Evolutionary conservation across 2,329 filamentous ascomycete species (phyloP).

Genomic region (Aspergillus hiratsukae): DNA sequence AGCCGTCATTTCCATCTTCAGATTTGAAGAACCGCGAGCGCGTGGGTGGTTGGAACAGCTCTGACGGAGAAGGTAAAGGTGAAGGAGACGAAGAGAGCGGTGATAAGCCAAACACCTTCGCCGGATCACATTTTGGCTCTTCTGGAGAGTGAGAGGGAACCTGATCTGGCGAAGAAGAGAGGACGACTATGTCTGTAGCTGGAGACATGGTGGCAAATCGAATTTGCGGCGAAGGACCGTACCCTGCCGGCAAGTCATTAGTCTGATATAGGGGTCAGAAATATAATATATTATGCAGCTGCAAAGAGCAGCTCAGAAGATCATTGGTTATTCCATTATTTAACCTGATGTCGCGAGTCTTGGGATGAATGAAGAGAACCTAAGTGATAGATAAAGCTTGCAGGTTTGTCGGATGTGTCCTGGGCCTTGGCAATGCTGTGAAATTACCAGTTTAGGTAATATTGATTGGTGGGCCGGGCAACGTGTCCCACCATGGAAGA

Average conservation of each 20-base stretch:
- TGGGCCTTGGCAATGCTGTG: constrained; percentile 37
- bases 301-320: neutral
- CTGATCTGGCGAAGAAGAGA: constrained; percentile 40
- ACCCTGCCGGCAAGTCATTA: neutral
- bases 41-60: constrained; percentile 19
- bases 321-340: neutral
- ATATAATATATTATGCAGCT: neutral
- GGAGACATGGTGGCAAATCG: constrained; percentile 33
- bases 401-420: constrained; percentile 19
- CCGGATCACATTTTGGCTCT: constrained; percentile 16
- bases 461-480: constrained; percentile 27
- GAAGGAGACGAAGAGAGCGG: constrained; percentile 22
- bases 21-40: constrained; percentile 25
- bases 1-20: constrained; percentile 3
- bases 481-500: constrained; percentile 17
- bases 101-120: constrained; percentile 12
- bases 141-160: constrained; percentile 28
- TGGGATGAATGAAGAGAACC: neutral
- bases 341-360: neutral
- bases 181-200: constrained; percentile 33
- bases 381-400: neutral
- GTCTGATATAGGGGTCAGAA: neutral
- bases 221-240: neutral
- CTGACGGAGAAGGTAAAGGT: constrained; percentile 23
- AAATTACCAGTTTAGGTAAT: constrained; percentile 26